A percentile compares a stretch with the other conserved stretches of the same genome.
These are phyloP conservation scores for Tetrahymena borealis DNA, from an alignment of 73 alveolate species.

Conservation along the genomic window DNA sequence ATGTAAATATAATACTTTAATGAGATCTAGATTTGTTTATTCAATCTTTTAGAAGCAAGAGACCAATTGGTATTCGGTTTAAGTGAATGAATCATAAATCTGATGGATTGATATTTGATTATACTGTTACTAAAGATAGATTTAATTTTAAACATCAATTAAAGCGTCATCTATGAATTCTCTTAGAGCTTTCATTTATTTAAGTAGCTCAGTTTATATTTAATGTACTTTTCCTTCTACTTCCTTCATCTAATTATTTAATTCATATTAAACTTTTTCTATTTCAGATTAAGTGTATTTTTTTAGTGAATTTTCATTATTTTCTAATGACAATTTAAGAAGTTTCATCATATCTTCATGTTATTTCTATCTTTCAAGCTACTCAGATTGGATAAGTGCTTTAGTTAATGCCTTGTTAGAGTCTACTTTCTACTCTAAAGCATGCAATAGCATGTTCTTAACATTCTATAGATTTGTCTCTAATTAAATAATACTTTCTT, in stretches of 20 bases:
- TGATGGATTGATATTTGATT: neutral
- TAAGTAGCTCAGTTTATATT: neutral
- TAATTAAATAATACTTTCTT: neutral
- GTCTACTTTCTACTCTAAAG: neutral
- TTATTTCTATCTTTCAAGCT: neutral
- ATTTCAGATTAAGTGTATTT: neutral
- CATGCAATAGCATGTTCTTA: neutral
- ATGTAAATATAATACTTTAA: neutral
- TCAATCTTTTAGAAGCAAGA: neutral
- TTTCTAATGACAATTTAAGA: neutral
- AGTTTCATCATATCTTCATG: neutral
- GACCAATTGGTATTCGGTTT: neutral
- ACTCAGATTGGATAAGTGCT: neutral
- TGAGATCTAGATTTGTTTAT: neutral
- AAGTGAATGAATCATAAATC: neutral
- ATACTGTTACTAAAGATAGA: neutral
- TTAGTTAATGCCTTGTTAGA: neutral
- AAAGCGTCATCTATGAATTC: neutral
- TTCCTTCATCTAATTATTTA: neutral
- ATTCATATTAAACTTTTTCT: neutral
- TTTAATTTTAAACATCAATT: neutral
- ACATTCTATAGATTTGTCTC: neutral
- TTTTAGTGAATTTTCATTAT: neutral
- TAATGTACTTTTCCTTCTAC: neutral
- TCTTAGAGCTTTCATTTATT: neutral